These are phyloP conservation scores for Tylopilus microsporus DNA, from an alignment of 1,284 basidiomycete genomes.

Conservation along the genomic window DNA sequence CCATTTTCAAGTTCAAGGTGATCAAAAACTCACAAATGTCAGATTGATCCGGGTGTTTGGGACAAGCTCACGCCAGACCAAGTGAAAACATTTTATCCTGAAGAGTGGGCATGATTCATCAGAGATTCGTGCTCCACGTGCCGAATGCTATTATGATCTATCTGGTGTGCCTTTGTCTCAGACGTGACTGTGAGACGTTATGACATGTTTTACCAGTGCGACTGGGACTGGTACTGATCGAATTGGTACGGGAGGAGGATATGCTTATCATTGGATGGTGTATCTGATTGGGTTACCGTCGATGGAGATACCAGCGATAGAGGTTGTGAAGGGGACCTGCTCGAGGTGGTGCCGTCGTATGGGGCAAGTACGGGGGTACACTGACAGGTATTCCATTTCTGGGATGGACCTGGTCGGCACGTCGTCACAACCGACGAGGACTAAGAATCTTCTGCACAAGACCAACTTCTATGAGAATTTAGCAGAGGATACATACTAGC, in stretches of 20 bases:
- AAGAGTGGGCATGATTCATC: constrained; percentile 90
- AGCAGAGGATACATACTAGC: constrained; percentile 65
- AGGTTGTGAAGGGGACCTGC: constrained; percentile 84
- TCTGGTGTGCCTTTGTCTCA: constrained; percentile 46
- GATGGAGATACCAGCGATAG: constrained; percentile 93
- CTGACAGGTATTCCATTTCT: constrained; percentile 86
- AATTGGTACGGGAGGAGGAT: constrained; percentile 79
- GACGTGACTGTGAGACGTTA: not conserved
- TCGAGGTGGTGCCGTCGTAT: constrained; percentile 87
- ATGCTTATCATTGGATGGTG: constrained; percentile 72
- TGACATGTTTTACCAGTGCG: constrained; percentile 45
- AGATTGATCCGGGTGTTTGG: constrained; percentile 96
- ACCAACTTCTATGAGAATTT: constrained; percentile 84
- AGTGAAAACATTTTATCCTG: constrained; percentile 85
- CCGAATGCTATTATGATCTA: constrained; percentile 91
- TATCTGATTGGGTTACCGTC: constrained; percentile 94
- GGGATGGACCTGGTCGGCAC: constrained; percentile 73
- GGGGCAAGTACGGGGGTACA: constrained; percentile 56
- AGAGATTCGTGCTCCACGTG: constrained; percentile 84
- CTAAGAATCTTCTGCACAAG: constrained; percentile 35
- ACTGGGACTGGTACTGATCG: constrained; percentile 79
- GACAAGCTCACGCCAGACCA: constrained; percentile 91
- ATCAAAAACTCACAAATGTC: constrained; percentile 93
- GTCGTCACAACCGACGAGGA: constrained; percentile 43
- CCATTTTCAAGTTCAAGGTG: constrained; percentile 64